Percentiles rank a stretch among this genome's conserved stretches.
Evolutionary conservation across 2,329 filamentous ascomycete genomes (phyloP).

Genomic region (Cladosporium sp.): DNA sequence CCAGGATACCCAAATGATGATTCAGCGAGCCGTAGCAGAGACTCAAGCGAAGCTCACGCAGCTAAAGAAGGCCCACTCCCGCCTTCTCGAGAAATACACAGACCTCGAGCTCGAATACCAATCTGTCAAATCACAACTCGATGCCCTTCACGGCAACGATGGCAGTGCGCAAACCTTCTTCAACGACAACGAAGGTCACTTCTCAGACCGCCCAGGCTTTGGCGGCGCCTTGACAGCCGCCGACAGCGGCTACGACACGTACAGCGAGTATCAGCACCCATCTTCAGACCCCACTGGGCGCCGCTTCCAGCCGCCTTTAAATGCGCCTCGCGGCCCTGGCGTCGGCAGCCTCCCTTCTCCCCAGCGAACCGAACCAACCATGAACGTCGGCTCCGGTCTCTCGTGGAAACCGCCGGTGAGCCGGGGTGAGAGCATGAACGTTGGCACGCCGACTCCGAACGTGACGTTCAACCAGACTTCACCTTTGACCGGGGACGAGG

Average conservation of each 20-base stretch:
- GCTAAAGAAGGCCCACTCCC: conserved; percentile 50
- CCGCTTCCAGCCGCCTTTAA: conserved; percentile 5
- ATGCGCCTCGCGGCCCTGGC: background rate
- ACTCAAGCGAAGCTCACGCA: conserved; percentile 45
- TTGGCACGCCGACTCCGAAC: conserved; percentile 62
- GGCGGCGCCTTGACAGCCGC: conserved; percentile 16
- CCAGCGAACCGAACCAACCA: conserved; percentile 20
- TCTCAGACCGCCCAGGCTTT: conserved; percentile 13
- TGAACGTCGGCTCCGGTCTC: conserved; percentile 15
- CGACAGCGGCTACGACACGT: conserved; percentile 22
- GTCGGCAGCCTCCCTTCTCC: conserved; percentile 14
- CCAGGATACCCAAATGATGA: conserved; percentile 32
- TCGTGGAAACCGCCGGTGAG: conserved; percentile 21
- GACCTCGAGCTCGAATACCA: conserved; percentile 39
- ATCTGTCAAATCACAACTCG: conserved; percentile 25
- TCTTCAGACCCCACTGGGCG: conserved; percentile 22
- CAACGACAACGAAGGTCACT: conserved; percentile 6
- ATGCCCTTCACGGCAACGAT: conserved; percentile 17
- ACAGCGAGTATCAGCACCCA: conserved; percentile 21
- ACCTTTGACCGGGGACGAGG: conserved; percentile 26
- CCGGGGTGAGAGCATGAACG: conserved; percentile 4
- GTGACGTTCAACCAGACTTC: conserved; percentile 26
- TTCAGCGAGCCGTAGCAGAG: conserved; percentile 46
- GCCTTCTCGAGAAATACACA: conserved; percentile 47
- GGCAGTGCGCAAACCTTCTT: conserved; percentile 2